phyloP scores from a whole-genome alignment of 1,284 basidiomycete species.

The Apiotrichum montevideense region DNA sequence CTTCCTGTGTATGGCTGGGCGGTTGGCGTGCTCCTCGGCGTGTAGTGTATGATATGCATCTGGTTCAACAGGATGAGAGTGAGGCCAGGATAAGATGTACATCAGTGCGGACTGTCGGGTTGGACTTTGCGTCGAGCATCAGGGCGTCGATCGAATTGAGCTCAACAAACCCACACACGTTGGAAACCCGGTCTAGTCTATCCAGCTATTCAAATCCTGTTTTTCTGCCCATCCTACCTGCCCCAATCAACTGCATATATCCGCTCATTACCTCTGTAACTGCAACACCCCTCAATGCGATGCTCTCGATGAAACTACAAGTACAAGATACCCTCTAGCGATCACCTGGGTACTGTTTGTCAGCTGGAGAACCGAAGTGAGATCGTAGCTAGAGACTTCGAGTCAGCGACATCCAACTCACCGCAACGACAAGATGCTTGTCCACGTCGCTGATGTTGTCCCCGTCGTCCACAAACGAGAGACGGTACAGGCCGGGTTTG shows the following conservation, averaged over 20 bases:
- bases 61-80: not conserved
- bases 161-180: too few relatives aligned
- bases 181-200: too few relatives aligned
- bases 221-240: too few relatives aligned
- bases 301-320: too few relatives aligned
- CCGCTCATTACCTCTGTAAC: too few relatives aligned
- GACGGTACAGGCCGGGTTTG: conserved; percentile 33
- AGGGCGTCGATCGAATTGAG: too few relatives aligned
- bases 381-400: not conserved
- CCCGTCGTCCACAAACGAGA: conserved; percentile 45
- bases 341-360: not conserved
- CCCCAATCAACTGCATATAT: too few relatives aligned
- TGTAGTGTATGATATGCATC: conserved; percentile 15
- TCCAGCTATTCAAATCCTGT: too few relatives aligned
- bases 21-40: conserved; percentile 39
- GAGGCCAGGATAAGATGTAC: too few relatives aligned
- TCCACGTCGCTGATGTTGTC: conserved; percentile 35
- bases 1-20: conserved; percentile 81
- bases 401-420: conserved; percentile 17
- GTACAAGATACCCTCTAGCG: not conserved
- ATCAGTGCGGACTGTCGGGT: too few relatives aligned
- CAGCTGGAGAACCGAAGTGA: not conserved
- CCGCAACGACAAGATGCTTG: conserved; percentile 37
- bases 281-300: too few relatives aligned
- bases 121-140: too few relatives aligned